A percentile compares a stretch with the other conserved stretches of the same genome.
phyloP scores from a whole-genome alignment of 139 green algal species.

The Chlamydomonas eustigma region DNA sequence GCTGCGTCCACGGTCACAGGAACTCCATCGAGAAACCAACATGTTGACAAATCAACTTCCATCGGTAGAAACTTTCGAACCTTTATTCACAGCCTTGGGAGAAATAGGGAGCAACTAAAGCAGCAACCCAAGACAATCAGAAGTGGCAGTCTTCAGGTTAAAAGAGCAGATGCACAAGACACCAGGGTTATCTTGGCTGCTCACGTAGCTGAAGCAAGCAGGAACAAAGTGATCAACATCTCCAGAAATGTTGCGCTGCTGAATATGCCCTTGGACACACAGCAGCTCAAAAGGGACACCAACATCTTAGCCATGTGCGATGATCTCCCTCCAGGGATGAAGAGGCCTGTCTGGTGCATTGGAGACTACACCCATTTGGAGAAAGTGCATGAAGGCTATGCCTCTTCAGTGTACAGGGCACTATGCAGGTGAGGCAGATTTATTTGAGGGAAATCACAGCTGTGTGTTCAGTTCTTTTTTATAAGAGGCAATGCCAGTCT shows the following conservation, averaged over 20 bases:
- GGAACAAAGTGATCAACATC: not conserved
- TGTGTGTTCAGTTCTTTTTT: too few relatives aligned
- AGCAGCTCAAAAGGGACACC: not conserved
- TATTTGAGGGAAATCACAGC: too few relatives aligned
- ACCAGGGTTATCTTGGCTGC: too few relatives aligned
- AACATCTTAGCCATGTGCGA: slow-evolving; percentile 11
- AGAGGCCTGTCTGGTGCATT: not conserved
- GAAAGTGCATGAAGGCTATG: slow-evolving; percentile 18
- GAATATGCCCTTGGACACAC: not conserved
- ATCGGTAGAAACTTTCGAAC: not conserved
- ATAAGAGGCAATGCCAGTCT: too few relatives aligned
- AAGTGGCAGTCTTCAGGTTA: too few relatives aligned
- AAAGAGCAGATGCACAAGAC: too few relatives aligned
- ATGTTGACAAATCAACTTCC: not conserved
- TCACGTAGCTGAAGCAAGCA: too few relatives aligned
- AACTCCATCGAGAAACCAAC: not conserved
- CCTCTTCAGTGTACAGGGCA: slow-evolving; percentile 19
- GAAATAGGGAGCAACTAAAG: not conserved
- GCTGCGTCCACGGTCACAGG: not conserved
- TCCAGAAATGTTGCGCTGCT: not conserved
- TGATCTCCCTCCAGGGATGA: slow-evolving; percentile 14
- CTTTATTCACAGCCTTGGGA: not conserved
- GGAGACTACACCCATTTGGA: slow-evolving; percentile 14
- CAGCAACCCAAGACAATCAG: too few relatives aligned
- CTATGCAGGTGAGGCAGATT: slow-evolving; percentile 11